Conservation (phyloP, 345 rosid genomes). For the Citrus sinensis region DNA sequence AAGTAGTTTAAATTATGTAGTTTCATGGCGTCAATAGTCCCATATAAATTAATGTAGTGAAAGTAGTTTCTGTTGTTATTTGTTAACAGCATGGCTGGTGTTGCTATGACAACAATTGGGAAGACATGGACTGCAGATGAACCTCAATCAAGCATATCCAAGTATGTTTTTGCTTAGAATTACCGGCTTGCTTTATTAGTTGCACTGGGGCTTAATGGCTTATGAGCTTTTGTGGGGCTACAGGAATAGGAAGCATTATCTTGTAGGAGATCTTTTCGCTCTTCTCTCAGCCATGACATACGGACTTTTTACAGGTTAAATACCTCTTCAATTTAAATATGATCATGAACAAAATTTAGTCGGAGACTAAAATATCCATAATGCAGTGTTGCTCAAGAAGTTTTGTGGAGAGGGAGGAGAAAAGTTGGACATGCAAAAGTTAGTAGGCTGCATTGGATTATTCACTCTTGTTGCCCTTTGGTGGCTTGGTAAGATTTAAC, state of each 20-base stretch:
- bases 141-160: conserved; percentile 12
- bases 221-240: too few species aligned
- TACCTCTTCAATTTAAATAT: not conserved
- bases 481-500: conserved; percentile 38
- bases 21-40: too few species aligned
- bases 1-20: conserved; percentile 18
- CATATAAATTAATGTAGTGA: conserved; percentile 14
- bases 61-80: conserved; percentile 36
- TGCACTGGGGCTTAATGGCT: not conserved
- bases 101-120: conserved; percentile 43
- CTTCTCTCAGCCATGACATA: conserved; percentile 39
- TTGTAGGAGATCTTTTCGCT: conserved; percentile 40
- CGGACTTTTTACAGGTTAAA: conserved; percentile 41
- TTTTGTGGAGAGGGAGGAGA: conserved; percentile 41
- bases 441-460: conserved; percentile 44
- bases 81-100: conserved; percentile 39
- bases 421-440: conserved; percentile 43
- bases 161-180: conserved; percentile 6
- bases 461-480: conserved; percentile 33
- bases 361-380: not conserved
- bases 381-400: conserved; percentile 45
- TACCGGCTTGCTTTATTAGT: not conserved
- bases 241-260: conserved; percentile 29
- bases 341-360: not conserved
- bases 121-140: conserved; percentile 33